These are phyloP conservation scores for Aeminium ludgeri DNA, from an alignment of 495 filamentous ascomycete genomes.

Conservation along the genomic window DNA sequence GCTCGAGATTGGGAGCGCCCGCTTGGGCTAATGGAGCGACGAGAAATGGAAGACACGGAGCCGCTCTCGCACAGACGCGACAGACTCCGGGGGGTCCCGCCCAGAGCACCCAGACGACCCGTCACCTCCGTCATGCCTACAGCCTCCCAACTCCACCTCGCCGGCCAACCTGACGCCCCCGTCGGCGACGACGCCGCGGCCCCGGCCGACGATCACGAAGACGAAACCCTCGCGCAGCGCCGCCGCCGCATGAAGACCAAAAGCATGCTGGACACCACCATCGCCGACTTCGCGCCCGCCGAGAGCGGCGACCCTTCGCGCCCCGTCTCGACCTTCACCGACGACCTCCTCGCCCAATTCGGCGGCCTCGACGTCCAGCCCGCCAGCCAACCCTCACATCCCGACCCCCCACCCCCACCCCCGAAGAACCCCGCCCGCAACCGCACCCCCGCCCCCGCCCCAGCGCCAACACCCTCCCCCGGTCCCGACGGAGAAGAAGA, in stretches of 20 bases:
- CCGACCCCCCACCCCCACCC: no score
- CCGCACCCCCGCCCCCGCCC: no score
- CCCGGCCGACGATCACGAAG: conserved; percentile 36
- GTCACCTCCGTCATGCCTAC: no score
- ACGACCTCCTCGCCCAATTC: conserved; percentile 59
- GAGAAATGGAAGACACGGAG: conserved; percentile 80
- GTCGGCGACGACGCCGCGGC: conserved; percentile 22
- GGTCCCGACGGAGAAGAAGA: conserved; percentile 68
- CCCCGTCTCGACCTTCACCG: conserved; percentile 60
- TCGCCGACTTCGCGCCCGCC: conserved; percentile 29
- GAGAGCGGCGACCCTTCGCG: conserved; percentile 30
- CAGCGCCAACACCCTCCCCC: no score
- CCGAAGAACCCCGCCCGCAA: no score
- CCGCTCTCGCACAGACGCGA: conserved; percentile 67
- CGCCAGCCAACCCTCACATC: no score
- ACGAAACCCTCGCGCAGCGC: conserved; percentile 65
- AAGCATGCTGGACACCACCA: conserved; percentile 26
- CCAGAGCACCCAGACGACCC: no score
- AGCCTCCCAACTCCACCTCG: no score
- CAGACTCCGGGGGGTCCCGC: conserved; percentile 45
- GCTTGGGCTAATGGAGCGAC: conserved; percentile 66
- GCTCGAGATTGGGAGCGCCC: conserved; percentile 38
- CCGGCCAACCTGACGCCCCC: conserved; percentile 3
- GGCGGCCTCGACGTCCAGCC: conserved; percentile 32
- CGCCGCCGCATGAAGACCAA: conserved; percentile 47